Conservation (phyloP, 352 stramenopile genomes). For the Globisporangium echinulatum region DNA sequence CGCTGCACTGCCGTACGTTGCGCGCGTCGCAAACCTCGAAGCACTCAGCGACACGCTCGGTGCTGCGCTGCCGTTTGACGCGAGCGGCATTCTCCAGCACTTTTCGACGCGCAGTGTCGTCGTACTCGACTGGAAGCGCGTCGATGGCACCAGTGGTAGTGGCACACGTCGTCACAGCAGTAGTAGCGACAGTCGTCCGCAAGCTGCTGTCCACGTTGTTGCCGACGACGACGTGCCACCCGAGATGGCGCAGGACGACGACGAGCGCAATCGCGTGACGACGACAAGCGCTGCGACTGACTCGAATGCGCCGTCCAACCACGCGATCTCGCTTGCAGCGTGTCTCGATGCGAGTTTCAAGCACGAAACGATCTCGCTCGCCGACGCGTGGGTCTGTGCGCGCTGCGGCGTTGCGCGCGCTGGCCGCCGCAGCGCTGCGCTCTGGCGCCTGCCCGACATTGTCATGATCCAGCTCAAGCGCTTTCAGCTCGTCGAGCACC, state of each 20-base stretch:
- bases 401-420: slow-evolving; percentile 53
- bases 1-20: slow-evolving; percentile 36
- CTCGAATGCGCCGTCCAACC: slow-evolving; percentile 9
- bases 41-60: slow-evolving; percentile 37
- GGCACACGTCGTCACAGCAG: background rate
- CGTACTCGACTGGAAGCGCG: slow-evolving; percentile 57
- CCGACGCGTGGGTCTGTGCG: slow-evolving; percentile 74
- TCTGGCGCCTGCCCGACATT: slow-evolving; percentile 72
- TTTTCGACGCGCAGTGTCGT: slow-evolving; percentile 75
- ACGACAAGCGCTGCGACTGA: background rate
- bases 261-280: background rate
- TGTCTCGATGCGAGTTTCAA: slow-evolving; percentile 74
- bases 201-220: slow-evolving; percentile 18
- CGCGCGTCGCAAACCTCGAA: slow-evolving; percentile 56
- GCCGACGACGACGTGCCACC: slow-evolving; percentile 28
- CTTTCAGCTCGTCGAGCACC: slow-evolving; percentile 84
- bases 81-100: slow-evolving; percentile 52
- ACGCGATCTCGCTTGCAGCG: slow-evolving; percentile 39
- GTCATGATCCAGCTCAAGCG: slow-evolving; percentile 88
- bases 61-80: slow-evolving; percentile 34
- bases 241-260: slow-evolving; percentile 13
- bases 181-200: slow-evolving; percentile 6
- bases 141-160: no score
- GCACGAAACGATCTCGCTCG: slow-evolving; percentile 59
- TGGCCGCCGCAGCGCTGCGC: slow-evolving; percentile 47